Evolutionary conservation across 805 yeast species (phyloP).

Genomic region (Candida manassasensis): DNA sequence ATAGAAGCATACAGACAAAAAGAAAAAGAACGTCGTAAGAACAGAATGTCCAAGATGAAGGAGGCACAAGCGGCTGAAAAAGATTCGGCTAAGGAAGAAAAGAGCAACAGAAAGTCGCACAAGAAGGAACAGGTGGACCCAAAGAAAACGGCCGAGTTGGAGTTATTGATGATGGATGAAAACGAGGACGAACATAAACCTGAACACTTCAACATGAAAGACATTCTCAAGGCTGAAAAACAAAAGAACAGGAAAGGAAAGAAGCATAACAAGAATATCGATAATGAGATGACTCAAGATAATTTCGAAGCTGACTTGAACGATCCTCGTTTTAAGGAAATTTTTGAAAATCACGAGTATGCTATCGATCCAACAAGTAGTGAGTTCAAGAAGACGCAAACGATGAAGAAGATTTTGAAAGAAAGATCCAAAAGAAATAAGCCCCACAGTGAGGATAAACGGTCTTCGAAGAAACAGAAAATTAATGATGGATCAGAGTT

Average conservation of each 20-base stretch:
- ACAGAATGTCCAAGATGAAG: conserved; percentile 73
- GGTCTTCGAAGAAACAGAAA: conserved; percentile 12
- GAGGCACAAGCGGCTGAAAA: conserved; percentile 47
- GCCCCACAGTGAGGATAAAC: conserved; percentile 13
- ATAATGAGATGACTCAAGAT: conserved; percentile 44
- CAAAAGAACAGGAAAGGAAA: conserved; percentile 48
- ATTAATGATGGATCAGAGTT: conserved; percentile 4
- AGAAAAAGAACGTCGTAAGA: conserved; percentile 88
- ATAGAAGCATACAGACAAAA: conserved; percentile 78
- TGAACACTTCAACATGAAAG: conserved; percentile 75
- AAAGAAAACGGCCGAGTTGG: conserved; percentile 58
- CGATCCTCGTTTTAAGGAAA: conserved; percentile 84
- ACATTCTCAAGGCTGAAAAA: conserved; percentile 70
- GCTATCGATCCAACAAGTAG: conserved; percentile 93
- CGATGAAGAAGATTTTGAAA: conserved; percentile 76
- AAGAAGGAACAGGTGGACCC: conserved; percentile 23
- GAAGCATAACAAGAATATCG: conserved; percentile 45
- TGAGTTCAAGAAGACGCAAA: conserved; percentile 82
- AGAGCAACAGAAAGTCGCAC: conserved; percentile 13
- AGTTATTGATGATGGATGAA: conserved; percentile 66
- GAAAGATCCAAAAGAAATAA: conserved; percentile 59
- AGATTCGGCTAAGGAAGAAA: conserved; percentile 30
- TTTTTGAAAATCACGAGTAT: conserved; percentile 84
- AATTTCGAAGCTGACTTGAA: conserved; percentile 63
- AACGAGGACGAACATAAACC: conserved; percentile 40